Conservation (phyloP, 305 asterid species). For the Fraxinus platypoda region DNA sequence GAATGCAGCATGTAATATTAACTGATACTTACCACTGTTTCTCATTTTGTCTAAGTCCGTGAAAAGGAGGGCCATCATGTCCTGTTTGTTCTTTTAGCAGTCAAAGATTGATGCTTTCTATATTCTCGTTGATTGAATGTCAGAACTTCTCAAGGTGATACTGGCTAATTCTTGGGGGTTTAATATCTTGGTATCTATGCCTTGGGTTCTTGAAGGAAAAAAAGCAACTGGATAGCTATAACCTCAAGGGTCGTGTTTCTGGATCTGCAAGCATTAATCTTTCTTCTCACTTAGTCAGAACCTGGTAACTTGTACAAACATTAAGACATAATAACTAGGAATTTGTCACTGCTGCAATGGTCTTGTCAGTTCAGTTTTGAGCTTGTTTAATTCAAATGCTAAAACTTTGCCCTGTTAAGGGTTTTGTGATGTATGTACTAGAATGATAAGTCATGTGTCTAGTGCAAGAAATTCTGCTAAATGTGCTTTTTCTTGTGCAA, state of each 20-base stretch:
- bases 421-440: background rate
- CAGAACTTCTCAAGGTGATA: background rate
- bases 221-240: background rate
- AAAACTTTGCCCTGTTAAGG: background rate
- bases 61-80: background rate
- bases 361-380: background rate
- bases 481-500: background rate
- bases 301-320: background rate
- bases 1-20: background rate
- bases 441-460: background rate
- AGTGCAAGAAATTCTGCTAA: background rate
- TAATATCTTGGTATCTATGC: background rate
- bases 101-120: background rate
- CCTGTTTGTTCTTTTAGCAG: background rate
- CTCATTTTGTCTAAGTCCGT: background rate
- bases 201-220: background rate
- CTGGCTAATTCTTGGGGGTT: background rate
- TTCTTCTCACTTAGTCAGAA: background rate
- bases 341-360: background rate
- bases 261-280: background rate
- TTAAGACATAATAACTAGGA: background rate
- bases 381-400: background rate
- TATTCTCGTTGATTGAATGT: background rate
- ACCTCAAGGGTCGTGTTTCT: background rate
- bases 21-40: background rate